Base-by-base conservation (phyloP, 2,329 filamentous ascomycete species). In the Aspergillus arachidicola region DNA sequence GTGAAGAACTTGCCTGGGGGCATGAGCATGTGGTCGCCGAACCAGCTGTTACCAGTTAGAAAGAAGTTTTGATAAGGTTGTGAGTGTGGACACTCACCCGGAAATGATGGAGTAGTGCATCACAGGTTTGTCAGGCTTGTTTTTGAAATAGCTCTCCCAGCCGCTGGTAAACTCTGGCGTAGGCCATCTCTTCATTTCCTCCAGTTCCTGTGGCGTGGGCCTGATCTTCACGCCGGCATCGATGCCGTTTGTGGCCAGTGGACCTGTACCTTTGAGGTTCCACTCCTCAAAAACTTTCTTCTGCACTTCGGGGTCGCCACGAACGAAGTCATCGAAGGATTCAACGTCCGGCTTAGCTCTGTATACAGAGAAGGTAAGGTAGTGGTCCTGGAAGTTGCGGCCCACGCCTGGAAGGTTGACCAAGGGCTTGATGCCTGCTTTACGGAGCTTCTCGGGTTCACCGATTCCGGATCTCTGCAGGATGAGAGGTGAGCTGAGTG, bases 61-160 rank as follows among this genome's bases (percentile, higher is more conserved):
- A 12, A 30, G 19, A 21, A 6, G n/a, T 12, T 10, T 9, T n/a
- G 23, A 46, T n/a, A 28, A 23, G 12, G 19, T 34, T 21, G 10
- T 32, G 34, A 51, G 3, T 0, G 6, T 12, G 14, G 7, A 30
- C 7, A 19, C 74, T 69, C 72, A 82, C 66, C 89, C 89, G 19
- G 89, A 82, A 72, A 94, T 93, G 60, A 93, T 86, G 1, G 85
- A 90, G 79, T 94, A 94, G 74, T 94, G 91, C 91, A 94, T 94
- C 50, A 94, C 91, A 0, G 91, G 91, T 83, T 94, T 94, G 78
- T 94, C 91, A 1, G 90, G 90, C 81, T 93, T 93, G 74, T 94
- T 79, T 81, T 92, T 91, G 78, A 94, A 94, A 80, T 94, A 94
- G 59, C 86, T 89, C 70, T 94, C 87, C 90, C 91, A 94, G 2